Evolutionary conservation across 2,329 filamentous ascomycete species (phyloP).

Genomic region (Incumbomyces lentus): DNA sequence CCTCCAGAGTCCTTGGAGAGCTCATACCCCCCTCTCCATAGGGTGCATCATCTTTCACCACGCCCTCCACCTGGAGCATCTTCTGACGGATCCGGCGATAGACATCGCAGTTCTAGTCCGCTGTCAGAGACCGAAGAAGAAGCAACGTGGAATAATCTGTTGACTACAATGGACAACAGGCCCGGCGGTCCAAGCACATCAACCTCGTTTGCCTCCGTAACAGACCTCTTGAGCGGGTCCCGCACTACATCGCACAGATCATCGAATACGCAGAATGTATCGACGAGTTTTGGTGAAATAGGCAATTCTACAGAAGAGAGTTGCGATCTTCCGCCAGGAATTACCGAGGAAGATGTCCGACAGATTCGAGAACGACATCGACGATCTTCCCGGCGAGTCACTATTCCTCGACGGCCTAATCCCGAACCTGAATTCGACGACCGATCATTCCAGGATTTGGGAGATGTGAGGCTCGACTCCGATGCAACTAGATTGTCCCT

Average conservation of each 20-base stretch:
- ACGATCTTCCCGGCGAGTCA: slow-evolving; percentile 1
- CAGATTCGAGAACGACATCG: slow-evolving; percentile 18
- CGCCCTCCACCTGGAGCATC: slow-evolving; percentile 15
- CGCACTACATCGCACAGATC: slow-evolving; percentile 29
- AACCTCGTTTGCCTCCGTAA: slow-evolving; percentile 68
- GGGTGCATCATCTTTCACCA: slow-evolving; percentile 26
- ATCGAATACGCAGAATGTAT: slow-evolving; percentile 39
- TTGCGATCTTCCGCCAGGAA: slow-evolving; percentile 19
- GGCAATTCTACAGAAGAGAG: slow-evolving; percentile 13
- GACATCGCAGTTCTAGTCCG: slow-evolving; percentile 70
- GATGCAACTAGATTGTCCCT: not conserved
- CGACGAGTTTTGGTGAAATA: slow-evolving; percentile 21
- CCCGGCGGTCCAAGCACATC: slow-evolving; percentile 67
- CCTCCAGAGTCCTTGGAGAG: slow-evolving; percentile 12
- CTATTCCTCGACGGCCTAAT: slow-evolving; percentile 2
- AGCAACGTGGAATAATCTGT: slow-evolving; percentile 66
- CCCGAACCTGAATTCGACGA: not conserved
- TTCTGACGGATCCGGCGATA: slow-evolving; percentile 71
- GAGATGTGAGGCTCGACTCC: not conserved
- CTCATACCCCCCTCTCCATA: slow-evolving; percentile 20
- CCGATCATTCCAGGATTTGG: not conserved
- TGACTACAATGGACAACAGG: slow-evolving; percentile 71
- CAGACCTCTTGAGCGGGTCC: slow-evolving; percentile 20
- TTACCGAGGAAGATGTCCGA: slow-evolving; percentile 19
- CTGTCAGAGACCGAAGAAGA: slow-evolving; percentile 29